Base-by-base conservation (phyloP, 495 filamentous ascomycete species). In the Glutinoglossum americanum region DNA sequence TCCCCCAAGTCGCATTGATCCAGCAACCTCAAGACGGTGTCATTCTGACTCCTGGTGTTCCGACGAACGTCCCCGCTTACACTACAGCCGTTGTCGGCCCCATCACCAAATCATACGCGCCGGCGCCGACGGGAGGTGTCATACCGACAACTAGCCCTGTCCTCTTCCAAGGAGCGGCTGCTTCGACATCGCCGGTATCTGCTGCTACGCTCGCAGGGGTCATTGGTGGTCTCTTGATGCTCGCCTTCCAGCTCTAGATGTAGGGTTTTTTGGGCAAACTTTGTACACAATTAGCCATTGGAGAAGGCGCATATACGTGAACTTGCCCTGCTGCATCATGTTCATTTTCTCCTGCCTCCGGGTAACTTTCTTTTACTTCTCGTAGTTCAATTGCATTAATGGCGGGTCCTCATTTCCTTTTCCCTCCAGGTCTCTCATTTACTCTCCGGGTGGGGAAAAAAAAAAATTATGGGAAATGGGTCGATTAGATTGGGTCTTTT, bases 1-100 rank as follows among this genome's bases (percentile, higher is more conserved):
- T 60, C 23, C 59, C 59, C 8, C 59, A 58, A 45, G 59, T 60
- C 27, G 55, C 39, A 5, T 27, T 60, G 13, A 39, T 57, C 32
- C 47, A 30, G 11, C 32, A 60, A 23, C 44, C 27, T 17, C 3
- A 48, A 15, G 8, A 3, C 37, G 13, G 23, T 57, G 57, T 60
- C 39, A 32, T 30, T 35, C 44, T 60, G 13, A 21, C 57, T 23
- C 57, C 57, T n/a, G 57, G 57, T 21, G 15, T 21, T 8, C 56
- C 58, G 13, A 30, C 58, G 4, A 10, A 30, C 15, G 51, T 54
- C 26, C 26, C 58, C 8, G 57, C 51, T 33, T 32, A 21, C 6
- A 21, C 27, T 1, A 57, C 41, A 10, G 11, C 26, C 54, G 19
- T 28, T 41, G 25, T 39, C 1, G 41, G n/a, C 30, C 8, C n/a